Conservation (phyloP, 139 green algal genomes). For the Coelastrella sp. region DNA sequence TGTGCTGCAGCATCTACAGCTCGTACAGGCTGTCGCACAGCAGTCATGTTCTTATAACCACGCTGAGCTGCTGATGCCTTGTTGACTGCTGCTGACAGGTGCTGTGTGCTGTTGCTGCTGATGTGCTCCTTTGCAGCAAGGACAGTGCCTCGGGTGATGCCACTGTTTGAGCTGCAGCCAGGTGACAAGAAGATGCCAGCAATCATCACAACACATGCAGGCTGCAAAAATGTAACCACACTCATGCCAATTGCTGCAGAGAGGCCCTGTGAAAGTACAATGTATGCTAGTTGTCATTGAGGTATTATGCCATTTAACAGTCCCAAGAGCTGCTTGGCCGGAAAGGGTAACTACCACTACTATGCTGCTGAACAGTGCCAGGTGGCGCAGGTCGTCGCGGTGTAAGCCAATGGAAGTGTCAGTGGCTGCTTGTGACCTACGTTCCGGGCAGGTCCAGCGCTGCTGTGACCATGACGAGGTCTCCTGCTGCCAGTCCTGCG, state of each 20-base stretch:
- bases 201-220: too few relatives aligned
- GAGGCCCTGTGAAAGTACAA: too few relatives aligned
- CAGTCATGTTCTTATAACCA: too few relatives aligned
- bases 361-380: too few relatives aligned
- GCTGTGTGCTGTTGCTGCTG: neutral
- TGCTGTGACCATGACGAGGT: conserved; percentile 81
- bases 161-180: conserved; percentile 31
- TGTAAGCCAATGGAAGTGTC: neutral
- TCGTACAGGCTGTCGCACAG: too few relatives aligned
- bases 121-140: conserved; percentile 50
- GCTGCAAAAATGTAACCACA: too few relatives aligned
- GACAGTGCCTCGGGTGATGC: conserved; percentile 68
- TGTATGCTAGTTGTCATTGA: too few relatives aligned
- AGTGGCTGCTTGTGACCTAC: conserved; percentile 18
- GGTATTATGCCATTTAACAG: too few relatives aligned
- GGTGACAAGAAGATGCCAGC: neutral
- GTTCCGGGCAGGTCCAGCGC: conserved; percentile 70
- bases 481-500: conserved; percentile 67
- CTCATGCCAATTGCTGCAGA: too few relatives aligned
- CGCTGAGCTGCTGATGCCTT: neutral
- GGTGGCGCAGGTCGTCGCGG: neutral
- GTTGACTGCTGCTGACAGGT: neutral
- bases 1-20: too few relatives aligned
- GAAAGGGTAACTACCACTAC: too few relatives aligned
- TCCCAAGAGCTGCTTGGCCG: too few relatives aligned